Base-by-base conservation (phyloP, 345 rosid species). In the Boechera retrofracta region DNA sequence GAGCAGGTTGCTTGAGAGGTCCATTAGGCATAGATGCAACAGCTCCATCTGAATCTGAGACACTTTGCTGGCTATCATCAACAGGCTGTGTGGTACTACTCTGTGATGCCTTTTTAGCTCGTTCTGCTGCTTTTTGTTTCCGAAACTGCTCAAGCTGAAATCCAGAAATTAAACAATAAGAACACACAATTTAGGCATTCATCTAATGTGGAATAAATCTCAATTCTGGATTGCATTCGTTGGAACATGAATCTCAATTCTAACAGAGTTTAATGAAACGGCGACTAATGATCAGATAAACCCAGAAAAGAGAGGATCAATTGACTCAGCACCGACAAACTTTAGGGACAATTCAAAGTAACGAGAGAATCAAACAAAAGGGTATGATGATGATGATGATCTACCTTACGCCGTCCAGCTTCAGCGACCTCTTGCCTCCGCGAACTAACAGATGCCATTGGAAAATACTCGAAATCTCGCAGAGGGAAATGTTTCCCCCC, bases 381-480 rank as follows among this genome's bases (percentile, higher is more conserved):
- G 39, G 18, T 5, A 28, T 13, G 18, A 55, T 2, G 10, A 13
- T 76, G 36, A 15, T 18, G 33, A 47, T 47, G 75, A 87, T 35
- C 29, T 81, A 92, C 99, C 99, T 92, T 89, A 41, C 96, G 91
- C 59, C 94, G 92, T 67, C 98, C 99, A 76, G 98, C 98, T 77
- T 91, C 89, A 71, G 91, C 86, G 84, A 83, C 97, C 79, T 87
- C 96, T 77, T 88, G 96, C 77, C 89, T 89, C 62, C 90, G 88
- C 4, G 95, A 84, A 67, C 77, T 81, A 47, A 94, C 98, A 65
- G 98, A 95, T 51, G 99, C 97, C 99, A 95, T 95, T 76, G 15
- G 12, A 10, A 10, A 65, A 71, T 47, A 60, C 26, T 38, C 56
- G 39, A 32, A 73, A 71, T 77, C 70, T 56, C 60, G 54, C 35